Evolutionary conservation across 106 monocot genomes (phyloP), one percentile per base, ranked within the genome.

Genomic region (Dendrobium huoshanense): DNA sequence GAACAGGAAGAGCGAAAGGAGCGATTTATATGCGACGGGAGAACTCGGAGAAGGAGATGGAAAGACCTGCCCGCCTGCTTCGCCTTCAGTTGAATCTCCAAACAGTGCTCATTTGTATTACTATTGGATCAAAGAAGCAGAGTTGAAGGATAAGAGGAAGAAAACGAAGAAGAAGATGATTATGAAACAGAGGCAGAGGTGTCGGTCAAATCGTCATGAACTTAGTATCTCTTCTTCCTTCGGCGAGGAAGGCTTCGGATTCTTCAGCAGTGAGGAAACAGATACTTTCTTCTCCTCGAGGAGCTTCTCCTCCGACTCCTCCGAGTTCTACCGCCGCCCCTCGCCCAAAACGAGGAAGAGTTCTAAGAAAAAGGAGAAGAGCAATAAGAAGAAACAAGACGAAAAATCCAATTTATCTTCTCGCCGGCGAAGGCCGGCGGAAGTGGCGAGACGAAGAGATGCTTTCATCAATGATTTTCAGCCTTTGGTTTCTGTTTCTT

Each of bases 221-320:
- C 86, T 88, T 78, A 90, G 78, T 27, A 85, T 78, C 48, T 84
- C 89, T 78, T 86, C 84, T 25, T 85, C 85, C 41, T 85, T 85
- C 54, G 87, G 83, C 73, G 49, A 76, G 25, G 76, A 76, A 25
- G 49, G 76, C 8, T 76, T 29, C 5, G 47, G 47, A 11, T 49
- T 76, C 48, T 76, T 76, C 49, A 76, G 76, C 51, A 73, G 54
- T 17, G 54, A 49, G 18, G 72, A 73, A 29, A 31, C 17, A 31
- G 68, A 89, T 56, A 76, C 86, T 8, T 81, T 90, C 80, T 84
- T 92, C 80, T 90, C 90, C 0, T 85, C 89, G 11, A 75, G 83
- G 54, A 92, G 89, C 84, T 89, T 92, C 84, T 89, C 92, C 55
- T 88, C 88, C 41, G 92, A 92, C 29, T 92, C 92, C 16, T 92